These are phyloP conservation scores for Ogataea paraovalis DNA, from an alignment of 805 yeast genomes.

Conservation along the genomic window DNA sequence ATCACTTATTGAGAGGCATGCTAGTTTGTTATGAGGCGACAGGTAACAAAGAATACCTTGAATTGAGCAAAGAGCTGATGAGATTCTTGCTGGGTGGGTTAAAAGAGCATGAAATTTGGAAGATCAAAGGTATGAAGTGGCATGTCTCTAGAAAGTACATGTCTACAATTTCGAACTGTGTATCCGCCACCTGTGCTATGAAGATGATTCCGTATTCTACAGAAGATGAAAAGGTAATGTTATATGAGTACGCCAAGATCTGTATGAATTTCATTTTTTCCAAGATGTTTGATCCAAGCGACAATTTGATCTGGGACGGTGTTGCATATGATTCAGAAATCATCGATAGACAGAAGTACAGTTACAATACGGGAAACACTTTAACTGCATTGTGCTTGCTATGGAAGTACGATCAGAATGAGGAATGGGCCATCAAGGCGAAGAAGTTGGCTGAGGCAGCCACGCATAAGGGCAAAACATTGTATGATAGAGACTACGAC, in stretches of 20 bases:
- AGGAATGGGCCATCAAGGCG: slow-evolving; percentile 47
- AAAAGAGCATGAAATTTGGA: slow-evolving; percentile 47
- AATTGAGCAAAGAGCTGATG: slow-evolving; percentile 54
- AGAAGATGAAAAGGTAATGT: slow-evolving; percentile 27
- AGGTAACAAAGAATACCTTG: slow-evolving; percentile 47
- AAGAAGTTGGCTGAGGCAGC: slow-evolving; percentile 51
- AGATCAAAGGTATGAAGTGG: slow-evolving; percentile 59
- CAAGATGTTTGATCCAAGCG: slow-evolving; percentile 48
- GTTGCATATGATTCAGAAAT: slow-evolving; percentile 42
- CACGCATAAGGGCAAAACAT: slow-evolving; percentile 49
- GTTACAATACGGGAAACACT: slow-evolving; percentile 68
- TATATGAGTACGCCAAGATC: slow-evolving; percentile 52
- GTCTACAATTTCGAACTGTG: slow-evolving; percentile 66
- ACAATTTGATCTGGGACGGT: slow-evolving; percentile 61
- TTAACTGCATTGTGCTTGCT: slow-evolving; percentile 50
- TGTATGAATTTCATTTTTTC: slow-evolving; percentile 57
- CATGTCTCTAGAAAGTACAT: slow-evolving; percentile 56
- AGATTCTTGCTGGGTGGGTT: slow-evolving; percentile 68
- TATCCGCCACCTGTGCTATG: slow-evolving; percentile 58
- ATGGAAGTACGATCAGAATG: slow-evolving; percentile 46
- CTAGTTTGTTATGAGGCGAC: slow-evolving; percentile 68
- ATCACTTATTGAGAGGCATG: slow-evolving; percentile 66
- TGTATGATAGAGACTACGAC: slow-evolving; percentile 60
- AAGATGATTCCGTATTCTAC: slow-evolving; percentile 52
- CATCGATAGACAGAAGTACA: slow-evolving; percentile 55